Evolutionary conservation across 2,329 filamentous ascomycete species (phyloP), one percentile per base, ranked within the genome.

Genomic region (Claviceps cyperi): DNA sequence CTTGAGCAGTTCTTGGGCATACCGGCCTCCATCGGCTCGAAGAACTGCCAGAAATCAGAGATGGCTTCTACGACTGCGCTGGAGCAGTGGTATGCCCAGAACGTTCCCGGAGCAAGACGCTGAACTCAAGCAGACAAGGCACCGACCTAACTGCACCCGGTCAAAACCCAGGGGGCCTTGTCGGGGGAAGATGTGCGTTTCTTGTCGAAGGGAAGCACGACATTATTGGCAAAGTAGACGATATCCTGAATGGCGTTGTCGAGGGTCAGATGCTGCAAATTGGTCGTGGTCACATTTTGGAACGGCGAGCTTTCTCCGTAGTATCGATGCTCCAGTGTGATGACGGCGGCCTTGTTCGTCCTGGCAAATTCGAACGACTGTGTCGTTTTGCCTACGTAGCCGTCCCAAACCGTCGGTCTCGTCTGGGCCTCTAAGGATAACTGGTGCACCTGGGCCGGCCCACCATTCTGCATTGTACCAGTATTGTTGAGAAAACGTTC

Each of bases 131-230:
- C 84, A 8, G 81, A 80, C 55, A 88, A 82, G 0, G 81, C 82
- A 14, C 86, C 87, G 1, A 85, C 80, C 60, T 92, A 92, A 0
- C 83, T 87, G 6, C 86, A 86, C 4, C 87, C 87, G 53, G 89
- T 88, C 0, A 77, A 78, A 51, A 91, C 80, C 69, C 83, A 90
- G 0, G 86, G 76, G 0, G 78, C 81, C 17, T 73, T 74, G 2
- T 77, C 70, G 0, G 84, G 77, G 2, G 75, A 84, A 45, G 88
- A 67, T 54, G 84, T 74, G 28, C 74, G 61, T 52, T 82, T 65
- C 57, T 81, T 77, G 19, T 88, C 67, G 0, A 85, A 85, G 0
- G 77, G 70, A 52, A 87, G 86, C 41, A 77, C 70, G 48, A 87
- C 73, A 54, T 89, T 76, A 50, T 78, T 66, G 0, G 86, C 84